Conservation (phyloP, 1,139 yeast species). For the Zygoascus hellenicus region DNA sequence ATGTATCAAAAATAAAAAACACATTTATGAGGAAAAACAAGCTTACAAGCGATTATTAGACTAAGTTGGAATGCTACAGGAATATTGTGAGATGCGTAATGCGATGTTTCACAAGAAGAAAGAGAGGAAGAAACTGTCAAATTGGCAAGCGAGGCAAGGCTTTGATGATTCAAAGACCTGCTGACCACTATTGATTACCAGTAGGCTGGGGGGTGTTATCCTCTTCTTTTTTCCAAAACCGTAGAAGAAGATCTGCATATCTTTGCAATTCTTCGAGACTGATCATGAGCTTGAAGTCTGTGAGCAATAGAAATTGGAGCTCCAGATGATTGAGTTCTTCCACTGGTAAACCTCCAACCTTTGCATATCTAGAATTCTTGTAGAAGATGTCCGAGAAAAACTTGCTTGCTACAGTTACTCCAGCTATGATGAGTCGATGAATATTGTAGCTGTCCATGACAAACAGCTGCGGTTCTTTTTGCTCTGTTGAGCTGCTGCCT, state of each 20-base stretch:
- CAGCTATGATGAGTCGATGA: conserved; percentile 91
- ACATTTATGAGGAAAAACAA: conserved; percentile 1
- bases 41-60: too few species aligned
- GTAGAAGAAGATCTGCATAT: conserved; percentile 78
- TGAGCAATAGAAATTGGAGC: conserved; percentile 73
- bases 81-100: too few species aligned
- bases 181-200: not conserved
- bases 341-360: conserved; percentile 93
- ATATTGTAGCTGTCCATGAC: conserved; percentile 96
- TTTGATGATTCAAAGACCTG: conserved; percentile 1
- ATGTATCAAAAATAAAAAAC: conserved; percentile 10
- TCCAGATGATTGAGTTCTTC: conserved; percentile 92
- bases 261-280: conserved; percentile 86
- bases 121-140: not conserved
- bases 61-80: too few species aligned
- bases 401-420: conserved; percentile 92
- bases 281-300: conserved; percentile 83
- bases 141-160: not conserved
- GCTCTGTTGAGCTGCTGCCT: not conserved
- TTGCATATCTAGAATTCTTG: conserved; percentile 92
- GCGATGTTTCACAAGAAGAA: not conserved
- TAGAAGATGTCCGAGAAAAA: conserved; percentile 94
- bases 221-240: conserved; percentile 57
- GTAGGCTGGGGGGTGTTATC: conserved; percentile 1
- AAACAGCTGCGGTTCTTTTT: conserved; percentile 48